Conservation (phyloP, 805 yeast species). For the Candida jianshihensis region DNA sequence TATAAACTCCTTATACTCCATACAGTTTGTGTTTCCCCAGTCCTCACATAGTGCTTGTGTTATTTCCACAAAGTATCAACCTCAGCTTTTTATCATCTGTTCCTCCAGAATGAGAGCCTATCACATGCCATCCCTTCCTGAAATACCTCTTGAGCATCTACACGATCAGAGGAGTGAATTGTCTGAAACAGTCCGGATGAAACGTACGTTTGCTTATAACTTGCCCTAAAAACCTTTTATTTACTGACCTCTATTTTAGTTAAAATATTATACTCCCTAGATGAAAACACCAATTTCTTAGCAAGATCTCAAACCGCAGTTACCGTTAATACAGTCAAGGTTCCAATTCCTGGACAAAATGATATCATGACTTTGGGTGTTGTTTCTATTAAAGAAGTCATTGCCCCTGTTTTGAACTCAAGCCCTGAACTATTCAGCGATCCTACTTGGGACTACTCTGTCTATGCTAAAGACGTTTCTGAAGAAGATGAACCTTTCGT, state of each 20-base stretch:
- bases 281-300: slow-evolving; percentile 34
- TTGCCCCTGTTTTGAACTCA: slow-evolving; percentile 38
- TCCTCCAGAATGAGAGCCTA: slow-evolving; percentile 18
- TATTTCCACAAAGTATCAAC: too few species aligned
- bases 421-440: slow-evolving; percentile 35
- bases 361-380: slow-evolving; percentile 37
- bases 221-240: neutral
- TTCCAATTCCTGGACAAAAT: slow-evolving; percentile 36
- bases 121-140: slow-evolving; percentile 26
- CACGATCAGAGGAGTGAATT: slow-evolving; percentile 6
- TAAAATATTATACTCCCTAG: slow-evolving; percentile 36
- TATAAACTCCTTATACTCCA: too few species aligned
- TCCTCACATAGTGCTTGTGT: too few species aligned
- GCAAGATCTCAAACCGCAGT: slow-evolving; percentile 32
- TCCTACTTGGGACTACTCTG: slow-evolving; percentile 37
- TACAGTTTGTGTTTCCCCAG: too few species aligned
- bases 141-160: slow-evolving; percentile 17
- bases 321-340: slow-evolving; percentile 34
- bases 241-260: slow-evolving; percentile 10
- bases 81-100: neutral
- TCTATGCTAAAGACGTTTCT: slow-evolving; percentile 40
- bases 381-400: slow-evolving; percentile 36
- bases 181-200: slow-evolving; percentile 17
- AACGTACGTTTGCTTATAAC: slow-evolving; percentile 9
- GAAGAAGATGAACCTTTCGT: slow-evolving; percentile 47